Evolutionary conservation across 352 stramenopile species (phyloP).

Genomic region (Thalassiosira livingstoniorum): DNA sequence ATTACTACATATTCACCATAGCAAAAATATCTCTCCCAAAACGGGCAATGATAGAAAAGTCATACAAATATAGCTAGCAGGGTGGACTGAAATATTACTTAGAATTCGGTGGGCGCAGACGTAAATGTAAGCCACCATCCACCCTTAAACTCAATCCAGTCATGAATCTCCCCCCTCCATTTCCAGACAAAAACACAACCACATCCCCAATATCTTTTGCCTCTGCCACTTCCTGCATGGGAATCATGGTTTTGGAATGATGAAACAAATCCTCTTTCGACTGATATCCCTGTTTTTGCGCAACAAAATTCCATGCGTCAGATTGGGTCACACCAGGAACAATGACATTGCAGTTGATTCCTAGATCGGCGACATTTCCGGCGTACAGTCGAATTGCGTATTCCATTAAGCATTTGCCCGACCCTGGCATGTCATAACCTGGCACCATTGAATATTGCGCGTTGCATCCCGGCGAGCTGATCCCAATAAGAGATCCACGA

Average conservation of each 20-base stretch:
- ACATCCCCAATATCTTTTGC: slow-evolving; percentile 38
- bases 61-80: too few species aligned
- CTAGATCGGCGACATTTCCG: slow-evolving; percentile 2
- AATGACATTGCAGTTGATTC: slow-evolving; percentile 53
- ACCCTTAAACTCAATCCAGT: slow-evolving; percentile 41
- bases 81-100: too few species aligned
- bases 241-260: neutral
- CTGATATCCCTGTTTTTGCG: slow-evolving; percentile 3
- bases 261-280: neutral
- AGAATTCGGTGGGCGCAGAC: too few species aligned
- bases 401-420: slow-evolving; percentile 56
- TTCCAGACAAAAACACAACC: slow-evolving; percentile 35
- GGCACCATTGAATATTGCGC: slow-evolving; percentile 10
- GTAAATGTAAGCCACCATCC: slow-evolving; percentile 46
- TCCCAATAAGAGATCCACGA: slow-evolving; percentile 39
- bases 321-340: slow-evolving; percentile 37
- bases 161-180: slow-evolving; percentile 25
- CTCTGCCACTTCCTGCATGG: slow-evolving; percentile 15
- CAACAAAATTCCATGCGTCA: slow-evolving; percentile 40
- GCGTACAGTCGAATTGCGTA: slow-evolving; percentile 50
- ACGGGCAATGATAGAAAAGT: too few species aligned
- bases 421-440: slow-evolving; percentile 40
- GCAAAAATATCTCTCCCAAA: too few species aligned
- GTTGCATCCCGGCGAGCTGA: slow-evolving; percentile 35
- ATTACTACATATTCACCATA: too few species aligned